A percentile compares a stretch with the other conserved stretches of the same genome.
Evolutionary conservation across 2,329 filamentous ascomycete genomes (phyloP).

Genomic region (Chrysosporium keratinophilum): DNA sequence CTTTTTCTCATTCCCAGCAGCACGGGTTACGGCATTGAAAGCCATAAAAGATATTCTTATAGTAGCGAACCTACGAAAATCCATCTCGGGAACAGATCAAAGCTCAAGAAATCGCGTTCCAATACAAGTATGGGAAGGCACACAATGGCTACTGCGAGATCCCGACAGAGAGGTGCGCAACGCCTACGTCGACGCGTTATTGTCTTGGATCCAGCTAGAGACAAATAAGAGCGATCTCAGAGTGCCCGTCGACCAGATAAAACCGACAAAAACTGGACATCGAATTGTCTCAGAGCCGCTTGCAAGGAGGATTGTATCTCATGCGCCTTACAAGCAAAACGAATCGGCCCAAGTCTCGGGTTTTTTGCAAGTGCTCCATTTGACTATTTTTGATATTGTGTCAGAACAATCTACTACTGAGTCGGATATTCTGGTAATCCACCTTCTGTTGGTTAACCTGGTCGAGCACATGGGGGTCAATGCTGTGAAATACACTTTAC

Average conservation of each 20-base stretch:
- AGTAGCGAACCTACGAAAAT: slow-evolving; percentile 62
- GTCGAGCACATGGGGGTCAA: slow-evolving; percentile 72
- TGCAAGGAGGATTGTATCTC: slow-evolving; percentile 58
- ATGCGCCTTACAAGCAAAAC: slow-evolving; percentile 52
- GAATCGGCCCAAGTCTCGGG: slow-evolving; percentile 46
- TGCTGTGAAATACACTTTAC: slow-evolving; percentile 63
- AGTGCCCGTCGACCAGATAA: slow-evolving; percentile 48
- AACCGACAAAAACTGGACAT: slow-evolving; percentile 34
- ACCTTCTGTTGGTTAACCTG: slow-evolving; percentile 65
- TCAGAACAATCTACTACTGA: slow-evolving; percentile 63
- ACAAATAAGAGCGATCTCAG: slow-evolving; percentile 56
- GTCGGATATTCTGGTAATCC: slow-evolving; percentile 63
- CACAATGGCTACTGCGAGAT: slow-evolving; percentile 82
- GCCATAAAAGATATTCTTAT: slow-evolving; percentile 72
- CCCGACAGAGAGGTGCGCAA: slow-evolving; percentile 65
- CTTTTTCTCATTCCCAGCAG: slow-evolving; percentile 54
- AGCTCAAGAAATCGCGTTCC: slow-evolving; percentile 66
- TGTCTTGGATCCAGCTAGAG: slow-evolving; percentile 78
- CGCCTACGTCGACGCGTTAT: slow-evolving; percentile 72
- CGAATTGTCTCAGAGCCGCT: slow-evolving; percentile 34
- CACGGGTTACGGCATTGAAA: slow-evolving; percentile 56
- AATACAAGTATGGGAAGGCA: slow-evolving; percentile 87
- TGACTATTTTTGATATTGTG: slow-evolving; percentile 81
- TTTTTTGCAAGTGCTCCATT: slow-evolving; percentile 72
- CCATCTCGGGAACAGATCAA: slow-evolving; percentile 48